phyloP scores from a whole-genome alignment of 495 filamentous ascomycete species.

The Talaromyces trachyspermus region DNA sequence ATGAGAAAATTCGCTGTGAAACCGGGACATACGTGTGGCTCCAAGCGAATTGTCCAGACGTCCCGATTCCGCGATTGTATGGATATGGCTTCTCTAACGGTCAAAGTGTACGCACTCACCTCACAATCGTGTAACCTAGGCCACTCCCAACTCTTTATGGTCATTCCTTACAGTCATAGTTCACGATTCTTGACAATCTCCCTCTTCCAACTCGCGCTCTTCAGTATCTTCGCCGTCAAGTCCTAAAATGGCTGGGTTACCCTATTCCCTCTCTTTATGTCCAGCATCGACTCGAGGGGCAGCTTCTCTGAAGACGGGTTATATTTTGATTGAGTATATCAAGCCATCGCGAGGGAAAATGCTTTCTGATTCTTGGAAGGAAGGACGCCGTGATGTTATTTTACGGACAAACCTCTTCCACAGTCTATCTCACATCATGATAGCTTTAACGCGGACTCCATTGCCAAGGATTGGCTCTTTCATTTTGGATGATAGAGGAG shows the following conservation, averaged over 20 bases:
- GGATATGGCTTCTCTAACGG: slow-evolving; percentile 19
- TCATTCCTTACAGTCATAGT: slow-evolving; percentile 15
- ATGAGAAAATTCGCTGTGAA: slow-evolving; percentile 30
- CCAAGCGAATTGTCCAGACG: slow-evolving; percentile 22
- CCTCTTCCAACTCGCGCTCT: slow-evolving; percentile 17
- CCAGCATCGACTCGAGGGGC: slow-evolving; percentile 9
- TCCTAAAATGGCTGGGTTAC: slow-evolving; percentile 18
- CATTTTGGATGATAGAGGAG: slow-evolving; percentile 11
- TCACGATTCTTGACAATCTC: slow-evolving; percentile 20
- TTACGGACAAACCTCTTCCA: slow-evolving; percentile 19
- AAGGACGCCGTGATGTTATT: slow-evolving; percentile 12
- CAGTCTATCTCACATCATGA: slow-evolving; percentile 17
- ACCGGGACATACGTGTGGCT: slow-evolving; percentile 22
- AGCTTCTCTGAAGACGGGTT: slow-evolving; percentile 10
- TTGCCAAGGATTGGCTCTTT: slow-evolving; percentile 18
- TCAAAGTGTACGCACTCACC: slow-evolving; percentile 15
- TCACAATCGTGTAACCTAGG: no score
- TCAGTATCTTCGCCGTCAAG: slow-evolving; percentile 15
- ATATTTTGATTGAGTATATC: slow-evolving; percentile 31
- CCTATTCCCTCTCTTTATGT: slow-evolving; percentile 17
- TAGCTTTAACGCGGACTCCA: slow-evolving; percentile 12
- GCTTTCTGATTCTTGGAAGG: slow-evolving; percentile 28
- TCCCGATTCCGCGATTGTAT: slow-evolving; percentile 21
- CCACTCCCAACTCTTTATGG: slow-evolving; percentile 4
- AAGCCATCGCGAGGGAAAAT: slow-evolving; percentile 18